These are phyloP conservation scores for Edaphochlamys debaryana DNA, from an alignment of 139 green algal genomes.

Conservation along the genomic window DNA sequence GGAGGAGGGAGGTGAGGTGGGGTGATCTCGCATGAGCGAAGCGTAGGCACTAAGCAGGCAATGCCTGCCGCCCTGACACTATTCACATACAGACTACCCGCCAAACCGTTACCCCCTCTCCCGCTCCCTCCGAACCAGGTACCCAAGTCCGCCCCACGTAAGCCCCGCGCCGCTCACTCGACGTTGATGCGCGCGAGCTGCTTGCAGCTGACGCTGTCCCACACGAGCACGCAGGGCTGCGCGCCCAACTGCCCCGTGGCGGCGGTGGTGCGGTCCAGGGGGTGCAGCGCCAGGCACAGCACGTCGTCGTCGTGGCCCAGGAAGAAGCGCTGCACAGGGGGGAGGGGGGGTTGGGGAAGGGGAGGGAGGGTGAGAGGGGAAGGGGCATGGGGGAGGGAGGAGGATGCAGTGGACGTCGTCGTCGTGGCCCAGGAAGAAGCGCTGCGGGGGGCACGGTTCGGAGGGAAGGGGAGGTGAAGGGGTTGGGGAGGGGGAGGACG, in stretches of 20 bases:
- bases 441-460: constrained; percentile 60
- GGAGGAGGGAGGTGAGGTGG: neutral
- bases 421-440: constrained; percentile 75
- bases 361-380: neutral
- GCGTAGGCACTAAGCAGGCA: too few relatives aligned
- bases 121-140: too few relatives aligned
- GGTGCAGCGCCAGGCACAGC: constrained; percentile 60
- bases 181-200: neutral
- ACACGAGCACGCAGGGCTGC: constrained; percentile 52
- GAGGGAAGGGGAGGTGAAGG: too few relatives aligned
- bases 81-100: too few relatives aligned
- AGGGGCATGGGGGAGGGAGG: constrained; percentile 53
- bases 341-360: neutral
- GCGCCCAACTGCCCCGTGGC: constrained; percentile 67
- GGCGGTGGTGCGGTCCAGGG: constrained; percentile 52
- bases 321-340: constrained; percentile 67
- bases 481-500: too few relatives aligned
- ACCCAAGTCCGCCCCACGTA: too few relatives aligned
- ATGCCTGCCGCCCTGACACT: too few relatives aligned
- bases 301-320: constrained; percentile 81
- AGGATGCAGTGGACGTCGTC: constrained; percentile 76
- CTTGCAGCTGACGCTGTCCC: constrained; percentile 34
- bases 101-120: too few relatives aligned
- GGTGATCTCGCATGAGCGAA: too few relatives aligned
- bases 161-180: too few relatives aligned